A percentile compares a stretch with the other conserved stretches of the same genome.
These are phyloP conservation scores for Starmerella floris DNA, from an alignment of 805 yeast species.

Conservation along the genomic window DNA sequence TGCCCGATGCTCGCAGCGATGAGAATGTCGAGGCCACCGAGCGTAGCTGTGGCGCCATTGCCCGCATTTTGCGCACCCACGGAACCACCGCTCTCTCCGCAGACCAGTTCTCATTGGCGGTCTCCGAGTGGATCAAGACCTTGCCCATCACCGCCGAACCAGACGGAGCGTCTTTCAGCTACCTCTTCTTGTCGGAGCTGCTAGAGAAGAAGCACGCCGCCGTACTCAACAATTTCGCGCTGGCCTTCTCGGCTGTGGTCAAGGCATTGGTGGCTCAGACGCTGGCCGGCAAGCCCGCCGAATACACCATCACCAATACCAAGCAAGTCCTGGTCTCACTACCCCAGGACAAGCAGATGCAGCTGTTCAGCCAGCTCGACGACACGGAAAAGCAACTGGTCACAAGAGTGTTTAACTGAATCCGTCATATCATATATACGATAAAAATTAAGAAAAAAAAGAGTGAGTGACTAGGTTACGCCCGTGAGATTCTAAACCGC, in stretches of 20 bases:
- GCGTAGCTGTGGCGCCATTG: conserved; percentile 66
- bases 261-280: conserved; percentile 61
- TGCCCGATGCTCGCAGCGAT: conserved; percentile 74
- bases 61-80: conserved; percentile 60
- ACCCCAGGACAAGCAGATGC: conserved; percentile 58
- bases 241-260: conserved; percentile 53
- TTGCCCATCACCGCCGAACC: conserved; percentile 75
- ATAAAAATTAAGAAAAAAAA: no score
- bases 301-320: conserved; percentile 45
- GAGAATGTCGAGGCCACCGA: conserved; percentile 82
- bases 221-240: conserved; percentile 41
- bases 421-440: no score
- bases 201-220: conserved; percentile 54
- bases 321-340: conserved; percentile 50
- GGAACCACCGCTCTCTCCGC: conserved; percentile 41
- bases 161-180: conserved; percentile 78
- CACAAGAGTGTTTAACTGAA: not conserved
- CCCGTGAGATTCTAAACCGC: no score
- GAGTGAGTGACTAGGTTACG: no score
- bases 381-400: conserved; percentile 38
- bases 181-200: conserved; percentile 58
- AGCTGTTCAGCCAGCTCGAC: conserved; percentile 48
- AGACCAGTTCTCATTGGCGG: conserved; percentile 42
- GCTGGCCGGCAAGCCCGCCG: conserved; percentile 59
- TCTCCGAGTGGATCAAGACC: conserved; percentile 64